A percentile compares a stretch with the other conserved stretches of the same genome.
Conservation (phyloP, 139 green algal genomes). For the Mesotaenium endlicherianum region DNA sequence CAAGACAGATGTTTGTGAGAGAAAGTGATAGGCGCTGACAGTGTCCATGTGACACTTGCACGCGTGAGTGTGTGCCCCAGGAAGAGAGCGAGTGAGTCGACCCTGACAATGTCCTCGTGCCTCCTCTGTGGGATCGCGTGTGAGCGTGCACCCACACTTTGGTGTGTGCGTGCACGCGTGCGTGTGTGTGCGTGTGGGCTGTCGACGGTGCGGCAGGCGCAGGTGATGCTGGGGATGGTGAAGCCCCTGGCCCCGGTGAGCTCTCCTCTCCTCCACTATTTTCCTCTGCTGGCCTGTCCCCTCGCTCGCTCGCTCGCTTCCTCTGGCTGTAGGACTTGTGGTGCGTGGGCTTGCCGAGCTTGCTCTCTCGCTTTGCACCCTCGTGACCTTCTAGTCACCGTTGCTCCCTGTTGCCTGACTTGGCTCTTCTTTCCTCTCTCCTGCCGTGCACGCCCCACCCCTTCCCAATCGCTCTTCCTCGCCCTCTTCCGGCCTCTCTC, state of each 20-base stretch:
- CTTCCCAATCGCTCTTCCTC: background rate
- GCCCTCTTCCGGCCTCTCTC: background rate
- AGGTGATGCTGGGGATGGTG: constrained; percentile 85
- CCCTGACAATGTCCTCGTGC: background rate
- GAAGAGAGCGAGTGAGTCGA: no score
- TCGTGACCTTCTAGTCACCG: background rate
- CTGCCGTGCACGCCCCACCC: background rate
- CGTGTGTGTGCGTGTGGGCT: background rate
- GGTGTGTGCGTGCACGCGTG: background rate
- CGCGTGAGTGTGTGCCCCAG: no score
- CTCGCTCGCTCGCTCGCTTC: background rate
- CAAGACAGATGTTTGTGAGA: no score
- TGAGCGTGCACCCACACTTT: background rate
- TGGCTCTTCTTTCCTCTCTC: background rate
- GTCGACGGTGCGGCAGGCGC: constrained; percentile 34
- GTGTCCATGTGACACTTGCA: no score
- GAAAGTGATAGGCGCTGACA: no score
- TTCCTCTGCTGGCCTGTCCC: background rate
- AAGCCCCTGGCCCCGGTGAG: background rate
- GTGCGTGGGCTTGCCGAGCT: background rate
- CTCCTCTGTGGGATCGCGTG: background rate
- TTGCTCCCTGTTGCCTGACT: background rate
- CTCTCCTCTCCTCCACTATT: background rate
- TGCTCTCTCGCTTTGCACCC: background rate
- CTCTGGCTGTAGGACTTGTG: background rate